Evolutionary conservation across 495 filamentous ascomycete genomes (phyloP).

Genomic region (Podospora anserina): DNA sequence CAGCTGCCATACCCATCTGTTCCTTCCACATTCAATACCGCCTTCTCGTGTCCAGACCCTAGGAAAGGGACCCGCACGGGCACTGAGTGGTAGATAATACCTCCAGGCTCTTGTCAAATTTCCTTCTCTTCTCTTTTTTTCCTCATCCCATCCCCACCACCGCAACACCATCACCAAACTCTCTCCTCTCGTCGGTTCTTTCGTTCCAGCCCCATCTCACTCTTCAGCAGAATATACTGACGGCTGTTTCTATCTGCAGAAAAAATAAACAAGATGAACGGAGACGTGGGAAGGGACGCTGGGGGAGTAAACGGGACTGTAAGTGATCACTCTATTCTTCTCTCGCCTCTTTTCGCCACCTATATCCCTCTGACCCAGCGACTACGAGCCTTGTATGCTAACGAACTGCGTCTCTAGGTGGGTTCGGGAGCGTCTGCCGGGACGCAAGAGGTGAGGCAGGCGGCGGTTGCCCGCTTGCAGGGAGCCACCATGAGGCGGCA

Average conservation of each 20-base stretch:
- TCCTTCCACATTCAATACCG: neutral
- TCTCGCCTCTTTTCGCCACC: too few species aligned
- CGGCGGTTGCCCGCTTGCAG: neutral
- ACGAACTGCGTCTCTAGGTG: too few species aligned
- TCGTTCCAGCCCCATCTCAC: neutral
- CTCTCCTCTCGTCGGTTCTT: neutral
- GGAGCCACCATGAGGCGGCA: neutral
- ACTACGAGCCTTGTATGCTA: too few species aligned
- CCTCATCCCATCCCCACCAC: neutral
- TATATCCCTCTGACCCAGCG: too few species aligned
- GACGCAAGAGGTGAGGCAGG: neutral
- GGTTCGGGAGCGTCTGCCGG: neutral
- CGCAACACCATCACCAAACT: neutral
- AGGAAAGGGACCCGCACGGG: neutral
- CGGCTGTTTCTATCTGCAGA: neutral
- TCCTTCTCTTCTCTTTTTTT: neutral
- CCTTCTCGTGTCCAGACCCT: neutral
- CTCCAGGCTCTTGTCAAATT: neutral
- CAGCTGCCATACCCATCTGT: neutral
- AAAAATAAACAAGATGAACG: neutral
- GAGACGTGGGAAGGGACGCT: neutral
- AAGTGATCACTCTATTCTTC: too few species aligned
- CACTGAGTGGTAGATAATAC: neutral
- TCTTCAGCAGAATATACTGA: neutral
- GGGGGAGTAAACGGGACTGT: neutral